Conservation (phyloP, 2,329 filamentous ascomycete genomes). For the Penicillium sp. region DNA sequence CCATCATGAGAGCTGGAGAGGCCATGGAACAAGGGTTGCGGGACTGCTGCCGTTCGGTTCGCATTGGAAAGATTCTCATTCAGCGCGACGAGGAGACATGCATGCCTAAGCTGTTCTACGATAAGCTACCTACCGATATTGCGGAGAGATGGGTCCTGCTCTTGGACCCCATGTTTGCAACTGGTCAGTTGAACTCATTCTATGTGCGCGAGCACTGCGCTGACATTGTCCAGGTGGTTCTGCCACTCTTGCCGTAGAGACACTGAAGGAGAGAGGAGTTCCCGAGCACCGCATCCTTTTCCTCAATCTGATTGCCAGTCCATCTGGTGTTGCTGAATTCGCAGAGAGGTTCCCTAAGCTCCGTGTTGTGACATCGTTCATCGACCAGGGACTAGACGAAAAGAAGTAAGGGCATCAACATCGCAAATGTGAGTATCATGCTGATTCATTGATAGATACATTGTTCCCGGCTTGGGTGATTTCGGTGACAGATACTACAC, state of each 20-base stretch:
- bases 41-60: slow-evolving; percentile 95
- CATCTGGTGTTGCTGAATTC: slow-evolving; percentile 87
- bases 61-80: slow-evolving; percentile 98
- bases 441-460: slow-evolving; percentile 67
- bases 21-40: slow-evolving; percentile 97
- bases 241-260: slow-evolving; percentile 94
- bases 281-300: slow-evolving; percentile 95
- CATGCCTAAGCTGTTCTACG: slow-evolving; percentile 91
- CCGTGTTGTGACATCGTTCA: slow-evolving; percentile 90
- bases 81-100: slow-evolving; percentile 95
- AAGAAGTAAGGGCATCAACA: slow-evolving; percentile 73
- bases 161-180: slow-evolving; percentile 98
- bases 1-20: slow-evolving; percentile 97
- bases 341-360: slow-evolving; percentile 85
- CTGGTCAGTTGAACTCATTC: slow-evolving; percentile 58
- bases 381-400: slow-evolving; percentile 93
- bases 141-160: slow-evolving; percentile 88
- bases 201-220: neutral
- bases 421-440: slow-evolving; percentile 1
- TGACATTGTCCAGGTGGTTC: slow-evolving; percentile 70
- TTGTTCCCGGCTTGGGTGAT: slow-evolving; percentile 89
- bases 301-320: slow-evolving; percentile 96
- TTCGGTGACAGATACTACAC: slow-evolving; percentile 97
- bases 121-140: slow-evolving; percentile 95
- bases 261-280: slow-evolving; percentile 85